These are phyloP conservation scores for Claviceps purpurea DNA, from an alignment of 2,329 filamentous ascomycete species.

Conservation along the genomic window DNA sequence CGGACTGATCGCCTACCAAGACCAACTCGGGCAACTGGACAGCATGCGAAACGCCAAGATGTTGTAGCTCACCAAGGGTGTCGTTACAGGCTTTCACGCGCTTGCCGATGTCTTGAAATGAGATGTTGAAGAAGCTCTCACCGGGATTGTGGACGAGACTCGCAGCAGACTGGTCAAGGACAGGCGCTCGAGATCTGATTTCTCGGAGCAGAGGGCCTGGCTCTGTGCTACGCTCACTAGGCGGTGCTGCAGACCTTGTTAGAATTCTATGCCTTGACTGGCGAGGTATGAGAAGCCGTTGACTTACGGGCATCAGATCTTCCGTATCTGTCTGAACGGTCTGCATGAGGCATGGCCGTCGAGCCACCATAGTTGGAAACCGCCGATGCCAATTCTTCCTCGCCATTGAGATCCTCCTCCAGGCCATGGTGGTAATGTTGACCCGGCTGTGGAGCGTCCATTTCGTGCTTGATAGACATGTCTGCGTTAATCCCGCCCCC, in stretches of 20 bases:
- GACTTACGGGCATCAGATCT: conserved; percentile 28
- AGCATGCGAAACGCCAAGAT: conserved; percentile 58
- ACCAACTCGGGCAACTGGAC: conserved; percentile 66
- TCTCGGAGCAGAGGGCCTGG: conserved; percentile 25
- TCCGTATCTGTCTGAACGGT: conserved; percentile 14
- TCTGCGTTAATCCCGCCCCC: background rate
- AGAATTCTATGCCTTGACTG: background rate
- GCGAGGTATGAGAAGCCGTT: background rate
- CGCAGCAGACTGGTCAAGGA: conserved; percentile 1
- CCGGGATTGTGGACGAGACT: conserved; percentile 13
- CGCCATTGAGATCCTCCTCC: background rate
- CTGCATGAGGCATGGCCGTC: conserved; percentile 7
- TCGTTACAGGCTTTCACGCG: conserved; percentile 52
- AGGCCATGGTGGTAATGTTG: background rate
- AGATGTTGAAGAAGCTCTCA: conserved; percentile 29
- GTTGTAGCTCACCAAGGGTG: conserved; percentile 53
- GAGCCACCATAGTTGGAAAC: conserved; percentile 11
- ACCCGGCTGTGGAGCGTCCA: conserved; percentile 7
- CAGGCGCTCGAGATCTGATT: conserved; percentile 18
- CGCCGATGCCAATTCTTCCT: background rate
- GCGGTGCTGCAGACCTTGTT: conserved; percentile 17
- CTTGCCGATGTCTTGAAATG: conserved; percentile 42
- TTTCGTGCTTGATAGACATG: conserved; percentile 14
- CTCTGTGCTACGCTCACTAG: conserved; percentile 22
- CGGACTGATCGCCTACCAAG: conserved; percentile 72